Percentiles rank a stretch among this genome's conserved stretches.
phyloP scores from a whole-genome alignment of 257 asterid species.

The Cynanchum wilfordii region DNA sequence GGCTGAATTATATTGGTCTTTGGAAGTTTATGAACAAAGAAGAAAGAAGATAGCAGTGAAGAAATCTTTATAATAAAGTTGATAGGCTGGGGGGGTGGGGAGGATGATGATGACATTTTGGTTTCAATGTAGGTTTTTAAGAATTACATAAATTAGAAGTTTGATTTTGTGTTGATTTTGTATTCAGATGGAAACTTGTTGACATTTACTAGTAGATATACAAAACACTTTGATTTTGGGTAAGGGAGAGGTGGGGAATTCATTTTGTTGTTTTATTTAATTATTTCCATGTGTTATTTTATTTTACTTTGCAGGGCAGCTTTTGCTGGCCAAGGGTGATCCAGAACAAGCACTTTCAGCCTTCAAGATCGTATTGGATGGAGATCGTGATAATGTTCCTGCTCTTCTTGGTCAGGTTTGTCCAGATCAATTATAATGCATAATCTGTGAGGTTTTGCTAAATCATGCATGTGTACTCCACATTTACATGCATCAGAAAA shows the following conservation, averaged over 20 bases:
- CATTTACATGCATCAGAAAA: neutral
- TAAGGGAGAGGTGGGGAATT: neutral
- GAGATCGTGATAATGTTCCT: slow-evolving; percentile 86
- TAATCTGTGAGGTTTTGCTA: neutral
- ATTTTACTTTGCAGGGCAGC: slow-evolving; percentile 67
- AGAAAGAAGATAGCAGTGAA: neutral
- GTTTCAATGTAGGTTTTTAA: neutral
- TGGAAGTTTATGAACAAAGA: neutral
- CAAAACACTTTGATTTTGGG: neutral
- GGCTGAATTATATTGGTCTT: neutral
- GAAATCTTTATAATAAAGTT: too few relatives aligned
- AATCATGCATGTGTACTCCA: neutral
- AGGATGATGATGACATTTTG: neutral
- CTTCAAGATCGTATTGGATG: slow-evolving; percentile 92
- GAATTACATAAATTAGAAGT: neutral
- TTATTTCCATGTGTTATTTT: slow-evolving; percentile 5
- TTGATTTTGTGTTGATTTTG: neutral
- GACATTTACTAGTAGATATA: neutral
- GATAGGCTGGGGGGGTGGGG: neutral
- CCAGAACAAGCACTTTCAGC: slow-evolving; percentile 87
- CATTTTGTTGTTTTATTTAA: slow-evolving; percentile 5
- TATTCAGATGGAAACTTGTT: neutral
- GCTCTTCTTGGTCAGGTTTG: slow-evolving; percentile 98
- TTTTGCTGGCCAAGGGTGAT: slow-evolving; percentile 94
- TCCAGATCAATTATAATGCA: neutral